These are phyloP conservation scores for Solanum medicagineum DNA, from an alignment of 257 asterid species.

Conservation along the genomic window DNA sequence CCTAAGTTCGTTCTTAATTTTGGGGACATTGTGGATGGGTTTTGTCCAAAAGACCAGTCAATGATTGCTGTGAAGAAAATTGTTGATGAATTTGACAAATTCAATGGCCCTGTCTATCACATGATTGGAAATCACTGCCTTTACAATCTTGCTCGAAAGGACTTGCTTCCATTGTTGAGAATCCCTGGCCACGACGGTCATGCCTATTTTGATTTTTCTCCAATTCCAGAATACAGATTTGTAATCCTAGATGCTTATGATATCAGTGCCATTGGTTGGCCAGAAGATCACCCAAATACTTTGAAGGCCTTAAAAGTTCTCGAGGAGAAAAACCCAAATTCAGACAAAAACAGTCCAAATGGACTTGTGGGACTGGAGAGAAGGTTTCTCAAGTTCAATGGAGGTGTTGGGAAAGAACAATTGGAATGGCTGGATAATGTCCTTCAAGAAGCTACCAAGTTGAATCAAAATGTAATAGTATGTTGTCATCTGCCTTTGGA, in stretches of 20 bases:
- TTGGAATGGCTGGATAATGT: constrained; percentile 69
- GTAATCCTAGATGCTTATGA: constrained; percentile 84
- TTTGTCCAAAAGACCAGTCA: constrained; percentile 78
- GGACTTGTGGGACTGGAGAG: constrained; percentile 66
- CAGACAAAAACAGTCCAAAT: constrained; percentile 77
- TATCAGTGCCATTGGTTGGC: constrained; percentile 86
- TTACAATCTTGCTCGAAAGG: constrained; percentile 86
- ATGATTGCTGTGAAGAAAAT: constrained; percentile 37
- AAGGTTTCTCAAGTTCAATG: constrained; percentile 84
- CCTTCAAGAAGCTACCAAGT: constrained; percentile 46
- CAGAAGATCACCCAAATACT: constrained; percentile 58
- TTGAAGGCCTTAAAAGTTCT: constrained; percentile 45
- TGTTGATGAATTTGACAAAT: constrained; percentile 31
- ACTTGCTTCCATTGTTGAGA: constrained; percentile 57
- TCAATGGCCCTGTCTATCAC: constrained; percentile 67
- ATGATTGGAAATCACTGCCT: constrained; percentile 97
- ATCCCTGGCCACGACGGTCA: constrained; percentile 24
- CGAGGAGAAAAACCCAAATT: constrained; percentile 61
- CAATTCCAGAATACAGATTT: constrained; percentile 59
- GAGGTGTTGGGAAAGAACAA: constrained; percentile 80
- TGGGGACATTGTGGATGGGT: constrained; percentile 84
- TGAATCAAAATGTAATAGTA: constrained; percentile 59
- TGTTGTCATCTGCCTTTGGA: constrained; percentile 80
- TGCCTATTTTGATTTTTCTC: constrained; percentile 88
- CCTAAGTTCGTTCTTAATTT: constrained; percentile 53